These are phyloP conservation scores for Mucor lusitanicus DNA, from an alignment of 371 early-diverging fungal species.

Conservation along the genomic window DNA sequence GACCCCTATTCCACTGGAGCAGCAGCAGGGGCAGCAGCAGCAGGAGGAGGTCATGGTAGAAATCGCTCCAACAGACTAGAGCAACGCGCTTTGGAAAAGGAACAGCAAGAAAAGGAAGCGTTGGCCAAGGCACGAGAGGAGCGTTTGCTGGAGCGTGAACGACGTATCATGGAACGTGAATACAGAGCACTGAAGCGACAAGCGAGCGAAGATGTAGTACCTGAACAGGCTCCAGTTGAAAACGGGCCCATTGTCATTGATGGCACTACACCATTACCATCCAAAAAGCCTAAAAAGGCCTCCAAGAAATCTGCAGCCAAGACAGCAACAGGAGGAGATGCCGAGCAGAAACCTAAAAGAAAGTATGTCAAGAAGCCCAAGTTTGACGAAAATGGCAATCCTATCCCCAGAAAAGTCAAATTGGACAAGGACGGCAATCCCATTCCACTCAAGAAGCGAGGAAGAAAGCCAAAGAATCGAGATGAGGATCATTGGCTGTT, in stretches of 20 bases:
- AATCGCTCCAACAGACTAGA: constrained; percentile 39
- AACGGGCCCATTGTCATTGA: neutral
- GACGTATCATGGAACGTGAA: constrained; percentile 46
- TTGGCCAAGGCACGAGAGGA: constrained; percentile 54
- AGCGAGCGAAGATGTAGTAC: constrained; percentile 25
- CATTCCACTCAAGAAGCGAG: constrained; percentile 29
- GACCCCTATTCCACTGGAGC: neutral
- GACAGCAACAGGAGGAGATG: constrained; percentile 6
- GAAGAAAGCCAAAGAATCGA: constrained; percentile 33
- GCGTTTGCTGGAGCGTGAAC: constrained; percentile 52
- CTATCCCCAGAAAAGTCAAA: constrained; percentile 11
- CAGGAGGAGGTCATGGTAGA: constrained; percentile 1
- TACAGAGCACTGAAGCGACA: constrained; percentile 27
- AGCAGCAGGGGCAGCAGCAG: neutral
- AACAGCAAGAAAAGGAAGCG: constrained; percentile 33
- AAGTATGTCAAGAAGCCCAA: constrained; percentile 8
- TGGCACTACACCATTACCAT: neutral
- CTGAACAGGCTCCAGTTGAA: neutral
- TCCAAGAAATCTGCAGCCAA: neutral
- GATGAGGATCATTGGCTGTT: constrained; percentile 58
- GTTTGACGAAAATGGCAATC: constrained; percentile 13
- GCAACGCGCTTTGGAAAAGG: constrained; percentile 38
- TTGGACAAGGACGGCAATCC: constrained; percentile 16
- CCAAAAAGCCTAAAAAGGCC: neutral
- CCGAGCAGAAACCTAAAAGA: constrained; percentile 10